phyloP scores from a whole-genome alignment of 2,329 filamentous ascomycete species.

The Ophiobolus disseminans region DNA sequence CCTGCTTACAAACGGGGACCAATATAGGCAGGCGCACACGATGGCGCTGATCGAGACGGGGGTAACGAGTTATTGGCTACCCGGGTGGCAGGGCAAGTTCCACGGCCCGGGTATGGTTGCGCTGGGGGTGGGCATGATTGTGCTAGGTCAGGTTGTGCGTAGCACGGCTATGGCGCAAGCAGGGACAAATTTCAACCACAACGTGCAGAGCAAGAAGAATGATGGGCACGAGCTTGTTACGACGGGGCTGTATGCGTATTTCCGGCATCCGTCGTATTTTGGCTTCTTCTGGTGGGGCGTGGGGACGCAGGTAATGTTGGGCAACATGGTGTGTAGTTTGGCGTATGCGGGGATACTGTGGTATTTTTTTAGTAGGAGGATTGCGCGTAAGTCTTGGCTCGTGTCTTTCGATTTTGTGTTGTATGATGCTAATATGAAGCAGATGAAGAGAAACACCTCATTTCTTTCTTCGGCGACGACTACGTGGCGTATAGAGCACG shows the following conservation, averaged over 20 bases:
- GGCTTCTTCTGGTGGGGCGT: constrained; percentile 98
- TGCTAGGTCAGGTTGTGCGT: constrained; percentile 75
- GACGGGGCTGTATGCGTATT: constrained; percentile 74
- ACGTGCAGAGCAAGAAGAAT: constrained; percentile 73
- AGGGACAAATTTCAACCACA: constrained; percentile 87
- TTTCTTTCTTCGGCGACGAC: constrained; percentile 83
- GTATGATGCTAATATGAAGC: constrained; percentile 8
- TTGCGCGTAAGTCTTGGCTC: constrained; percentile 61
- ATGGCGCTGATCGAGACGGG: constrained; percentile 77
- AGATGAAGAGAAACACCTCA: constrained; percentile 80
- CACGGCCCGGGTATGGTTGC: constrained; percentile 48
- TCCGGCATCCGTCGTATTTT: constrained; percentile 93
- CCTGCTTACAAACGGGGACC: constrained; percentile 83
- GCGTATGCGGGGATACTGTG: constrained; percentile 79
- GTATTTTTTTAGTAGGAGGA: constrained; percentile 80
- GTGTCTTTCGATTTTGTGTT: constrained; percentile 1
- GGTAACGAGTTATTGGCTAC: constrained; percentile 64
- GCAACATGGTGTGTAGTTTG: constrained; percentile 79
- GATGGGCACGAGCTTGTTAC: constrained; percentile 83
- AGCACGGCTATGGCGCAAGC: constrained; percentile 89
- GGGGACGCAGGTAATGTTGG: constrained; percentile 90
- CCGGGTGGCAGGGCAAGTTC: constrained; percentile 54
- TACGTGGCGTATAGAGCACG: constrained; percentile 76
- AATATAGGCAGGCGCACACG: constrained; percentile 83
- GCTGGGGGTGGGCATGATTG: constrained; percentile 69